Evolutionary conservation across 2,329 filamentous ascomycete species (phyloP), one percentile per base, ranked within the genome.

Genomic region (Leptographium radiaticola): DNA sequence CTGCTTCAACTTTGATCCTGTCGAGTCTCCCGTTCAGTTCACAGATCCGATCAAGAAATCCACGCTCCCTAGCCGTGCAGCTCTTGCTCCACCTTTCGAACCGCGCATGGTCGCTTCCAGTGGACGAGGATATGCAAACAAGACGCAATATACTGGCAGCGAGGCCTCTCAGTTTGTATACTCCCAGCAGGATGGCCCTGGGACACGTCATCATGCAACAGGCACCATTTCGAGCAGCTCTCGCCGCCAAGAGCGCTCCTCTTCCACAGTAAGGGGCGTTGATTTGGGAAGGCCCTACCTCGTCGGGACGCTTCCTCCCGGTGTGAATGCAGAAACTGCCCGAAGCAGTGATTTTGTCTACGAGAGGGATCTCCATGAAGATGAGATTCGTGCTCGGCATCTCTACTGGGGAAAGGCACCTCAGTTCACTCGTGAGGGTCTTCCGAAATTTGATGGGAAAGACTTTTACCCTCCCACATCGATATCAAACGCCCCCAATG

Each of bases 401-500:
- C 66, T 81, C 58, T 83, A 81, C 62, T 84, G 79, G 77, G 79
- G 76, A 11, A 75, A 76, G 45, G 73, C 75, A 16, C 73, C 79
- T 44, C 70, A 67, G 34, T 71, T 74, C 58, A 69, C 71, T 13
- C 70, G 75, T 49, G 71, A 68, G 38, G 76, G 78, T 2, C 67
- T 83, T 43, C 80, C 80, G 38, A 83, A 80, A 63, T 84, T 80
- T 59, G 80, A 84, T 59, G 80, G 81, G 30, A 81, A 80, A 62
- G 73, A 83, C 62, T 83, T 83, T 59, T 83, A 82, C 57, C 77
- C 75, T 34, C 67, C 77, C 4, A 81, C 79, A 0, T 76, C 77
- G 1, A 33, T 20, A 12, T 53, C 47, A n/a, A 43, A 55, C 4
- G 12, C 13, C 1, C 18, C 33, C 1, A 36, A 43, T 2, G 49